phyloP scores from a whole-genome alignment of 2,329 filamentous ascomycete species.

The Thelonectria rubi region DNA sequence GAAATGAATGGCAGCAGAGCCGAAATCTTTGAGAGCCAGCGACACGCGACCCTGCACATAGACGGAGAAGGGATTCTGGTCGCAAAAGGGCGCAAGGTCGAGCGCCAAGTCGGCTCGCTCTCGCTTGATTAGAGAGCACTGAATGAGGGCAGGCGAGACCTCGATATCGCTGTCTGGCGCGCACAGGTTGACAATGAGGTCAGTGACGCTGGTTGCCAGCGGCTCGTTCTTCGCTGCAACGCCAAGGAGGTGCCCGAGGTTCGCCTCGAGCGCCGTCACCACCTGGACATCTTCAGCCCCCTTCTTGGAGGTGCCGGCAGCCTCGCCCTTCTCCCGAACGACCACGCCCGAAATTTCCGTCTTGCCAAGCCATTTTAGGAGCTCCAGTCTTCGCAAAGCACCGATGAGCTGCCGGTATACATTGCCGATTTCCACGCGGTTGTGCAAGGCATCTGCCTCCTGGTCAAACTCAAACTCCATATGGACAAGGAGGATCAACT shows the following conservation, averaged over 20 bases:
- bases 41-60: conserved; percentile 88
- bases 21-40: conserved; percentile 77
- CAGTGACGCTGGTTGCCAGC: conserved; percentile 69
- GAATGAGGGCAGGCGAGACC: conserved; percentile 66
- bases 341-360: conserved; percentile 64
- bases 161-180: conserved; percentile 73
- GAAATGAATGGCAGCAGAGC: conserved; percentile 78
- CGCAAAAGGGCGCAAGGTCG: conserved; percentile 65
- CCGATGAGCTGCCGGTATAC: conserved; percentile 76
- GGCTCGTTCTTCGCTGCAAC: conserved; percentile 60
- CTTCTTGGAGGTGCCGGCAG: conserved; percentile 50
- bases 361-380: conserved; percentile 74
- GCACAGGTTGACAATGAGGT: conserved; percentile 72
- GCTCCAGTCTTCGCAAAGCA: conserved; percentile 77
- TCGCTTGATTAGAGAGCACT: conserved; percentile 68
- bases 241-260: conserved; percentile 70
- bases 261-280: conserved; percentile 67
- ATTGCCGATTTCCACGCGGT: conserved; percentile 70
- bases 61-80: conserved; percentile 69
- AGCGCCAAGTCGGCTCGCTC: conserved; percentile 68
- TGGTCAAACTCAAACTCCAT: conserved; percentile 85
- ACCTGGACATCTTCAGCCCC: conserved; percentile 56
- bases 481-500: conserved; percentile 84
- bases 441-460: conserved; percentile 71
- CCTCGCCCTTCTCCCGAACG: conserved; percentile 50